Conservation (phyloP, 108 stramenopile species). For the Conticribra guillardii region DNA sequence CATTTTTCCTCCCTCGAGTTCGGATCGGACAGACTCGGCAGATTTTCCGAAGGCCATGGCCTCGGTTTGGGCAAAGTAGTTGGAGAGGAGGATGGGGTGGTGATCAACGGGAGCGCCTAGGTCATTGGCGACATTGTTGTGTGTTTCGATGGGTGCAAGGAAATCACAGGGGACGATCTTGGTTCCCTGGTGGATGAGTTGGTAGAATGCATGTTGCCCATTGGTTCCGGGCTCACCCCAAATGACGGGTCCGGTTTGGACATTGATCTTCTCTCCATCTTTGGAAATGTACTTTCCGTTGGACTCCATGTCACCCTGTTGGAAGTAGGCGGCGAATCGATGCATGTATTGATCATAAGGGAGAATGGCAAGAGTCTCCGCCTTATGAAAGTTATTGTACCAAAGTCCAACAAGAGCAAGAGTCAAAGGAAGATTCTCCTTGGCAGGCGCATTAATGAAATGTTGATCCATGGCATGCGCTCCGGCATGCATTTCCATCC, state of each 20-base stretch:
- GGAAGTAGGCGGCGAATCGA: conserved; percentile 88
- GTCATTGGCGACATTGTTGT: conserved; percentile 52
- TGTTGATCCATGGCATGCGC: conserved; percentile 86
- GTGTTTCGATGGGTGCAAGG: conserved; percentile 61
- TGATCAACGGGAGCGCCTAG: conserved; percentile 40
- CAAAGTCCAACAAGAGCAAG: conserved; percentile 83
- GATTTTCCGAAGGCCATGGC: conserved; percentile 70
- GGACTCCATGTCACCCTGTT: conserved; percentile 88
- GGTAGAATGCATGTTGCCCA: conserved; percentile 89
- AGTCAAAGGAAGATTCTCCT: conserved; percentile 77
- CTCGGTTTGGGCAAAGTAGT: conserved; percentile 90
- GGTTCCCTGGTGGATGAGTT: conserved; percentile 85
- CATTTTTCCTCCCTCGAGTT: conserved; percentile 60
- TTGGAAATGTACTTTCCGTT: conserved; percentile 76
- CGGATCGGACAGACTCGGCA: conserved; percentile 58
- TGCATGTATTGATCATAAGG: conserved; percentile 89
- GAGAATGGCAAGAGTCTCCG: conserved; percentile 70
- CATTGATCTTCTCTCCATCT: conserved; percentile 43
- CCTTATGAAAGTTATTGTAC: conserved; percentile 84
- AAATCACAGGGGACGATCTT: conserved; percentile 61
- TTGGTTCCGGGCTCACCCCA: conserved; percentile 89
- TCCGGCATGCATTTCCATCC: conserved; percentile 74
- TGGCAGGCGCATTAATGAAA: conserved; percentile 67
- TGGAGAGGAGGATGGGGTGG: conserved; percentile 86
- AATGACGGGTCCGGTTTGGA: conserved; percentile 56